Evolutionary conservation across 805 yeast genomes (phyloP).

Genomic region (Candida alai): DNA sequence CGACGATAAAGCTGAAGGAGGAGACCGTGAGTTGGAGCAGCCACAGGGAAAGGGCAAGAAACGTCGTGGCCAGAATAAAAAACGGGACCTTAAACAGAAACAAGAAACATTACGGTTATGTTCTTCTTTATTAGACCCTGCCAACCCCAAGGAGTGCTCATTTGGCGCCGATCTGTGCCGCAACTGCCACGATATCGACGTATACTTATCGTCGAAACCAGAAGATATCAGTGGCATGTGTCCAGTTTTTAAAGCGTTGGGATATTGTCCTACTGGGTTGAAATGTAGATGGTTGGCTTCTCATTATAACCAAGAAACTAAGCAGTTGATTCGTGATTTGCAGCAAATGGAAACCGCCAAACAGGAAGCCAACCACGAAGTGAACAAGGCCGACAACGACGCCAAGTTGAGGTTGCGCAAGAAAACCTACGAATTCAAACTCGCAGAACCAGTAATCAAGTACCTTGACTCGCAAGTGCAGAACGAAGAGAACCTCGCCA

Average conservation of each 20-base stretch:
- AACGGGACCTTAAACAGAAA: slow-evolving; percentile 67
- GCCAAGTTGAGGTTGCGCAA: slow-evolving; percentile 50
- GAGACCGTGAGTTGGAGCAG: slow-evolving; percentile 30
- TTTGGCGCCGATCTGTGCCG: slow-evolving; percentile 72
- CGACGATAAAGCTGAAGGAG: slow-evolving; percentile 45
- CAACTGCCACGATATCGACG: slow-evolving; percentile 68
- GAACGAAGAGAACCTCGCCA: slow-evolving; percentile 35
- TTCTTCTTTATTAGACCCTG: slow-evolving; percentile 57
- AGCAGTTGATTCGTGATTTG: slow-evolving; percentile 42
- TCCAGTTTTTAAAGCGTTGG: slow-evolving; percentile 78
- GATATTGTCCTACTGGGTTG: slow-evolving; percentile 88
- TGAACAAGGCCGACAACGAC: slow-evolving; percentile 55
- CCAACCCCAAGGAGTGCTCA: slow-evolving; percentile 44
- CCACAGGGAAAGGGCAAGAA: slow-evolving; percentile 30
- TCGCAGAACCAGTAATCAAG: slow-evolving; percentile 54
- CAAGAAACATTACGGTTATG: slow-evolving; percentile 67
- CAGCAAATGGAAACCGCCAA: slow-evolving; percentile 18
- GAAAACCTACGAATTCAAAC: slow-evolving; percentile 56
- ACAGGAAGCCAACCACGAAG: slow-evolving; percentile 46
- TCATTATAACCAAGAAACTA: slow-evolving; percentile 53
- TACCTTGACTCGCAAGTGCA: slow-evolving; percentile 62
- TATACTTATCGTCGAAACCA: slow-evolving; percentile 62
- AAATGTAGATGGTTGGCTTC: slow-evolving; percentile 88
- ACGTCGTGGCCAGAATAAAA: slow-evolving; percentile 77
- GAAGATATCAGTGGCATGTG: slow-evolving; percentile 73